phyloP scores from a whole-genome alignment of 768 basidiomycete genomes.

The Tephrocybe rancida region DNA sequence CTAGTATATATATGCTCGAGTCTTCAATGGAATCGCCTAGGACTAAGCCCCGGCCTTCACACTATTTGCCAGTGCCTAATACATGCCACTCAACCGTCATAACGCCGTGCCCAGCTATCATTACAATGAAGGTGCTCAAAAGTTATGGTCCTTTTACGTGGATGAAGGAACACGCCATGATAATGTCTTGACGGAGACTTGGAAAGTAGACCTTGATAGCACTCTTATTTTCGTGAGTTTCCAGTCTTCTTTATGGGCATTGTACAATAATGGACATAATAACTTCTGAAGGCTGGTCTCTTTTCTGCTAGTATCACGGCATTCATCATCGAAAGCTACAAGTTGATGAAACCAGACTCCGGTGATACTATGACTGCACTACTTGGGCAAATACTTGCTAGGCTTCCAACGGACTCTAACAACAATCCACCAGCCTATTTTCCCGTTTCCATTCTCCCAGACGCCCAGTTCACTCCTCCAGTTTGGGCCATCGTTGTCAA shows the following conservation, averaged over 20 bases:
- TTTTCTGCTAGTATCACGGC: conserved; percentile 40
- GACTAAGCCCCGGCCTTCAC: too few species aligned
- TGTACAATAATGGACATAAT: not conserved
- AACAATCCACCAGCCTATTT: not conserved
- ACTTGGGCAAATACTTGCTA: conserved; percentile 20
- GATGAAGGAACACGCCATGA: not conserved
- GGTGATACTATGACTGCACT: conserved; percentile 23
- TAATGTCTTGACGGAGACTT: not conserved
- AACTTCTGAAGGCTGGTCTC: conserved; percentile 33
- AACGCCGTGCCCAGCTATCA: too few species aligned
- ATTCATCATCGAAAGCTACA: conserved; percentile 38
- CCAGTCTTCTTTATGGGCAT: not conserved
- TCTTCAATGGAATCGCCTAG: too few species aligned
- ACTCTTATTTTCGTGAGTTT: conserved; percentile 29
- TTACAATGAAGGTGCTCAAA: too few species aligned
- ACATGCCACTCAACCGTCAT: too few species aligned
- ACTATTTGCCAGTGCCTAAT: too few species aligned
- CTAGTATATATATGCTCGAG: too few species aligned
- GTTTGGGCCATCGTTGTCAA: conserved; percentile 25
- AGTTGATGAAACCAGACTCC: conserved; percentile 29
- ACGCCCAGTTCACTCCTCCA: conserved; percentile 13
- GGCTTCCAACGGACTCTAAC: conserved; percentile 2
- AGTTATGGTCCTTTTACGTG: not conserved
- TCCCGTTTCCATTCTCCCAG: too few species aligned
- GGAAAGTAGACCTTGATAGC: conserved; percentile 16